Base-by-base conservation (phyloP, 495 filamentous ascomycete species). In the Neurospora terricola region DNA sequence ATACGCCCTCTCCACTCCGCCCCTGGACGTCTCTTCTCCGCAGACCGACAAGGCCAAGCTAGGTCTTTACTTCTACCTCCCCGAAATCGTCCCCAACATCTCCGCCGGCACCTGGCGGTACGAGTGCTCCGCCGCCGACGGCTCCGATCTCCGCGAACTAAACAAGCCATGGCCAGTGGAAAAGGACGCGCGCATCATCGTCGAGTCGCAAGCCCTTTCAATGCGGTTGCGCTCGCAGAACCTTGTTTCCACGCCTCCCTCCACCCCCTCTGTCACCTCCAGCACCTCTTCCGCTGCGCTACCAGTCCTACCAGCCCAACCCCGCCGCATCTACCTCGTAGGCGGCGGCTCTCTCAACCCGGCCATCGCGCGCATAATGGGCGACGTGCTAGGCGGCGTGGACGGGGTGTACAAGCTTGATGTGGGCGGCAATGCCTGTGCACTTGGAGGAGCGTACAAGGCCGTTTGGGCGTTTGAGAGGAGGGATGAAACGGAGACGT, bases 371-470 rank as follows among this genome's bases (percentile, higher is more conserved):
- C 82, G 89, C 59, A 84, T 94, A 34, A 88, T 92, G 7, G 96
- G 93, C 14, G 90, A 97, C 78, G 92, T 98, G 9, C 88, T 99
- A 4, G 96, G 96, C 30, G 92, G 94, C 7, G 85, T 84, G 5
- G 96, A 98, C 71, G 96, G 96, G 10, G 92, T 98, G 21, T 99
- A 92, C 78, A 90, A 90, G 82, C 87, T 99, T 4, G 94, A 98
- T 80, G 91, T 98, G 30, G 94, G 95, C n/a, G 93, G 94, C 7
- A 97, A 97, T 82, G 94, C 96, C 38, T 99, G 96, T 81, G 96
- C 94, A 23, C 81, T 99, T 10, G 96, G 94, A 12, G 94, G 93
- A 21, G 96, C 95, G n/a, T 97, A 99, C 80, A 97, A 97, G 83
- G 95, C 96, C 69, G 91, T 94, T 0, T 99, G 96, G 96, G 93